Percentiles rank a stretch among this genome's conserved stretches.
These are phyloP conservation scores for Halenospora varia DNA, from an alignment of 495 filamentous ascomycete species.

Conservation along the genomic window DNA sequence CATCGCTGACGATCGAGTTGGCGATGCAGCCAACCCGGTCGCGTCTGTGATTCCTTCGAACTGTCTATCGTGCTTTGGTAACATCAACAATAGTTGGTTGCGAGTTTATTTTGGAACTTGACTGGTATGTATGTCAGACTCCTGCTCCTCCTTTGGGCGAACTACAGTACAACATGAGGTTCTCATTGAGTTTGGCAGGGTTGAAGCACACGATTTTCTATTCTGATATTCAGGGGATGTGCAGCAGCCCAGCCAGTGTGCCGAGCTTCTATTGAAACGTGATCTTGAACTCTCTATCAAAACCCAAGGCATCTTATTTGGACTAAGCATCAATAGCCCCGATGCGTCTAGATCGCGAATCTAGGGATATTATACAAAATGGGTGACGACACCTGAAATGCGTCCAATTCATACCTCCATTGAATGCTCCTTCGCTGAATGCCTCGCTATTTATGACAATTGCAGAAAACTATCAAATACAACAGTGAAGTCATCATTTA, in stretches of 20 bases:
- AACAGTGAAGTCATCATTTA: constrained; percentile 4
- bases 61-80: background rate
- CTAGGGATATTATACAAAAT: background rate
- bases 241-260: too few relatives aligned
- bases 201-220: background rate
- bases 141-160: background rate
- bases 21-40: background rate
- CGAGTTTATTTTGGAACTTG: too few relatives aligned
- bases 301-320: background rate
- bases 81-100: too few relatives aligned
- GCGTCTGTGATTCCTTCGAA: background rate
- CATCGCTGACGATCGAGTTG: background rate
- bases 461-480: background rate
- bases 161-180: background rate
- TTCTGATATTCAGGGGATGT: background rate
- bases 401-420: too few relatives aligned
- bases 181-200: background rate
- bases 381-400: background rate
- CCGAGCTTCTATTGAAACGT: too few relatives aligned
- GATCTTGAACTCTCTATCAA: background rate
- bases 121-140: background rate
- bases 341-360: background rate
- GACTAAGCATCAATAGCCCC: background rate
- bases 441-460: background rate
- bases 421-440: background rate